Evolutionary conservation across 2,329 filamentous ascomycete species (phyloP).

Genomic region (Aspergillus sp.): DNA sequence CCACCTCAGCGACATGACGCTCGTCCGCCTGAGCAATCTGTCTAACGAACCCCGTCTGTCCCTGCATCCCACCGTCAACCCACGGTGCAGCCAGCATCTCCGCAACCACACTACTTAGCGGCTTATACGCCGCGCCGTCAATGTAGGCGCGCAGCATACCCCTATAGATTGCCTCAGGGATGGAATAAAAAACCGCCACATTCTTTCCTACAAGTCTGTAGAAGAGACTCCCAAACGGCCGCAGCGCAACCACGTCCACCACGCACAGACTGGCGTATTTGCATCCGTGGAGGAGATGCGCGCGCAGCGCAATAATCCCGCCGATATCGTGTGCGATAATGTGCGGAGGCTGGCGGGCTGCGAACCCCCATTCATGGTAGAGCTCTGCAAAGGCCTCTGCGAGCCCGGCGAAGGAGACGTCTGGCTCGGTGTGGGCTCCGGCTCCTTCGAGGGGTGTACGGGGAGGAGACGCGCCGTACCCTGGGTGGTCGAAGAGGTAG

Average conservation of each 20-base stretch:
- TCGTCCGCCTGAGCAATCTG: conserved; percentile 39
- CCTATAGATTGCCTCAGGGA: conserved; percentile 33
- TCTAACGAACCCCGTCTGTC: conserved; percentile 33
- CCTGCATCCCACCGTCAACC: conserved; percentile 27
- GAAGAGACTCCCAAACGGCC: conserved; percentile 43
- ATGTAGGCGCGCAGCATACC: conserved; percentile 42
- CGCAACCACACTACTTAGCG: conserved; percentile 30
- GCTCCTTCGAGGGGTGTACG: conserved; percentile 14
- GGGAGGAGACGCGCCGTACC: conserved; percentile 41
- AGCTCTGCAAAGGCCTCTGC: conserved; percentile 39
- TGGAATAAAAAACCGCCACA: conserved; percentile 32
- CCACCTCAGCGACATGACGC: conserved; percentile 31
- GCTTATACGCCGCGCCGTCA: conserved; percentile 33
- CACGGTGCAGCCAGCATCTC: conserved; percentile 37
- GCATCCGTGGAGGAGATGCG: conserved; percentile 36
- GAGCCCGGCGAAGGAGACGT: conserved; percentile 39
- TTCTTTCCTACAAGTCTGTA: conserved; percentile 42
- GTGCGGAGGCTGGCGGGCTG: conserved; percentile 26
- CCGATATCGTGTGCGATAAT: conserved; percentile 47
- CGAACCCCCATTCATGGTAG: conserved; percentile 31
- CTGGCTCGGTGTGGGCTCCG: conserved; percentile 16
- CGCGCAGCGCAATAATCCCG: conserved; percentile 41
- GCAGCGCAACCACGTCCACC: conserved; percentile 44
- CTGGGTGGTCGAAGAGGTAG: conserved; percentile 47
- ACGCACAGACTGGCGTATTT: conserved; percentile 41